Evolutionary conservation across 2,329 filamentous ascomycete genomes (phyloP).

Genomic region (Decorospora gaudefroyi): DNA sequence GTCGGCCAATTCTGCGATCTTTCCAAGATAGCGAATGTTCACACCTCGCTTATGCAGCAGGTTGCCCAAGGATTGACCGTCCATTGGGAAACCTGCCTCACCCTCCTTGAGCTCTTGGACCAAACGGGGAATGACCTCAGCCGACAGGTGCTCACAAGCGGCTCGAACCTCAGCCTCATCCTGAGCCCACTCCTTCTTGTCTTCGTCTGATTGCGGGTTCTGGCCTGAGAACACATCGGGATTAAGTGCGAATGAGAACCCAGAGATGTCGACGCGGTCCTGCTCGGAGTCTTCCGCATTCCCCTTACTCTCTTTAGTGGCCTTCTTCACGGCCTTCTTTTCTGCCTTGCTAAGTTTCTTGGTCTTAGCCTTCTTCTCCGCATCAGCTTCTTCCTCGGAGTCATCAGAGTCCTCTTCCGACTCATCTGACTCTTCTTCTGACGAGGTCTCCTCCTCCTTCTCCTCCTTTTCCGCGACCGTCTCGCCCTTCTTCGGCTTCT

Average conservation of each 20-base stretch:
- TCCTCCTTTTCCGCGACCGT: slow-evolving; percentile 48
- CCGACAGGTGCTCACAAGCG: slow-evolving; percentile 76
- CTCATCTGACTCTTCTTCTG: slow-evolving; percentile 31
- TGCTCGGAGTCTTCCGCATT: slow-evolving; percentile 51
- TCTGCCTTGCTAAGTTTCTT: too few species aligned
- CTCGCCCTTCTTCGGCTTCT: slow-evolving; percentile 46
- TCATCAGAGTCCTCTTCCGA: slow-evolving; percentile 55
- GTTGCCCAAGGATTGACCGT: slow-evolving; percentile 86
- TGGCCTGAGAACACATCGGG: slow-evolving; percentile 96
- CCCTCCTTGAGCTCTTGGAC: slow-evolving; percentile 86
- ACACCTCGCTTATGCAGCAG: slow-evolving; percentile 96
- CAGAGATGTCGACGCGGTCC: slow-evolving; percentile 80
- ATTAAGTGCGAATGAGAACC: slow-evolving; percentile 87
- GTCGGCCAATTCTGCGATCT: slow-evolving; percentile 69
- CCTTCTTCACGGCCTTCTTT: slow-evolving; percentile 10
- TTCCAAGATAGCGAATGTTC: slow-evolving; percentile 94
- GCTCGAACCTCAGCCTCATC: slow-evolving; percentile 89
- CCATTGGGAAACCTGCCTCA: slow-evolving; percentile 97
- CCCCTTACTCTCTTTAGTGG: slow-evolving; percentile 7
- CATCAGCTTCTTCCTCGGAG: slow-evolving; percentile 72
- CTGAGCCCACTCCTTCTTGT: slow-evolving; percentile 78
- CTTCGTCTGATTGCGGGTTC: slow-evolving; percentile 82
- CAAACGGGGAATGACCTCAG: slow-evolving; percentile 80
- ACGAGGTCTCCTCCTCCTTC: slow-evolving; percentile 41
- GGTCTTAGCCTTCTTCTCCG: slow-evolving; percentile 26